Evolutionary conservation across 139 green algal genomes (phyloP).

Genomic region (Closterium sp.): DNA sequence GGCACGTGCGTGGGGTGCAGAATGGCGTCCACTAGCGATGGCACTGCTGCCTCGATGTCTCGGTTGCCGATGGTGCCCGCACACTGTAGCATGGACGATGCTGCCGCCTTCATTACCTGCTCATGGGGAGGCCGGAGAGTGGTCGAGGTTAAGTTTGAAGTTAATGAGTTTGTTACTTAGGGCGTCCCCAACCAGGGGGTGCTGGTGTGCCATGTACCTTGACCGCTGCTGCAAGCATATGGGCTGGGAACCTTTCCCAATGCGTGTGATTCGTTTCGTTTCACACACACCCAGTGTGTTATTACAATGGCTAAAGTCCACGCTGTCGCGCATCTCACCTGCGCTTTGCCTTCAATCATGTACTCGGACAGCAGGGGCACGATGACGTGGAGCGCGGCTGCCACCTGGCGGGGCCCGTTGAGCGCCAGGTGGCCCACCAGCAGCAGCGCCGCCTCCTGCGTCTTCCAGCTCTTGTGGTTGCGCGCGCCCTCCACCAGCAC

Average conservation of each 20-base stretch:
- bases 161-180: neutral
- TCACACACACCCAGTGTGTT: constrained; percentile 47
- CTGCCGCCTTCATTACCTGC: constrained; percentile 41
- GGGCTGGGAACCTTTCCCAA: too few relatives aligned
- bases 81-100: constrained; percentile 8
- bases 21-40: constrained; percentile 39
- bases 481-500: constrained; percentile 23
- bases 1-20: constrained; percentile 34
- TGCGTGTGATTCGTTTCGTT: neutral
- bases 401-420: constrained; percentile 29
- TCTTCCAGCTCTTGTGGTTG: constrained; percentile 31
- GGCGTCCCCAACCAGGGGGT: too few relatives aligned
- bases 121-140: neutral
- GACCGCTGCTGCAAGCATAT: too few relatives aligned
- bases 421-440: constrained; percentile 14
- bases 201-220: too few relatives aligned
- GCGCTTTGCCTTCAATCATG: constrained; percentile 35
- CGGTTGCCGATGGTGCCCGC: constrained; percentile 49
- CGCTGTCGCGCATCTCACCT: constrained; percentile 27
- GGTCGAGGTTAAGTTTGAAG: neutral
- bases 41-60: constrained; percentile 53
- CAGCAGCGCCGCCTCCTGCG: constrained; percentile 23
- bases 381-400: constrained; percentile 16
- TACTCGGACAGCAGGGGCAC: constrained; percentile 23
- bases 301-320: neutral